Evolutionary conservation across 148 eudicot genomes (phyloP).

Genomic region (Mesembryanthemum crystallinum): DNA sequence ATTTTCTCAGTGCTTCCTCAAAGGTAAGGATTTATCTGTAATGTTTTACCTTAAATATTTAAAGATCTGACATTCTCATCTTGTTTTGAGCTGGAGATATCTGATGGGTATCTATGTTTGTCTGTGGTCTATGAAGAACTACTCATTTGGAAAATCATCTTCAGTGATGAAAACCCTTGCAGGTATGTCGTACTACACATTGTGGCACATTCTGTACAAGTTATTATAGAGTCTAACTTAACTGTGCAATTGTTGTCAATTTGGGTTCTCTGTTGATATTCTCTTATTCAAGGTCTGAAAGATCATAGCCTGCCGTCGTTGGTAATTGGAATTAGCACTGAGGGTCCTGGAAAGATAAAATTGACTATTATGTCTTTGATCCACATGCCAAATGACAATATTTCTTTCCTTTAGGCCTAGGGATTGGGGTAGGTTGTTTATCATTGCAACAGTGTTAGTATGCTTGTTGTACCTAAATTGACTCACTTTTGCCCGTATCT

Average conservation of each 20-base stretch:
- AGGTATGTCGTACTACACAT: conserved; percentile 44
- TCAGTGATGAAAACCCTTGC: conserved; percentile 91
- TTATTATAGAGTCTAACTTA: background rate
- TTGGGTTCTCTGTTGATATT: background rate
- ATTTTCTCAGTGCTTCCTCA: conserved; percentile 84
- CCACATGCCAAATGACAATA: background rate
- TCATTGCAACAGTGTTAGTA: background rate
- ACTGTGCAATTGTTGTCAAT: background rate
- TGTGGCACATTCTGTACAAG: background rate
- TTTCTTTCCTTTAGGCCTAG: background rate
- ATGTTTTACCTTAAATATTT: background rate
- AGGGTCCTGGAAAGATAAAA: background rate
- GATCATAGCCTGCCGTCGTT: background rate
- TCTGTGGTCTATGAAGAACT: conserved; percentile 55
- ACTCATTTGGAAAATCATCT: conserved; percentile 84
- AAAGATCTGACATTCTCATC: background rate
- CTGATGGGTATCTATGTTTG: conserved; percentile 10
- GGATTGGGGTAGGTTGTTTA: background rate
- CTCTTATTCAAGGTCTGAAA: background rate
- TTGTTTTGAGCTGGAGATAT: background rate
- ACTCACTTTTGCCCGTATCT: background rate
- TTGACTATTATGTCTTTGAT: background rate
- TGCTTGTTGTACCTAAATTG: background rate
- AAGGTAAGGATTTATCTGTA: conserved; percentile 50
- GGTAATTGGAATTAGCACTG: background rate